Percentiles rank a stretch among this genome's conserved stretches.
Evolutionary conservation across 108 stramenopile genomes (phyloP).

Genomic region (Cylindrotheca fusiformis): DNA sequence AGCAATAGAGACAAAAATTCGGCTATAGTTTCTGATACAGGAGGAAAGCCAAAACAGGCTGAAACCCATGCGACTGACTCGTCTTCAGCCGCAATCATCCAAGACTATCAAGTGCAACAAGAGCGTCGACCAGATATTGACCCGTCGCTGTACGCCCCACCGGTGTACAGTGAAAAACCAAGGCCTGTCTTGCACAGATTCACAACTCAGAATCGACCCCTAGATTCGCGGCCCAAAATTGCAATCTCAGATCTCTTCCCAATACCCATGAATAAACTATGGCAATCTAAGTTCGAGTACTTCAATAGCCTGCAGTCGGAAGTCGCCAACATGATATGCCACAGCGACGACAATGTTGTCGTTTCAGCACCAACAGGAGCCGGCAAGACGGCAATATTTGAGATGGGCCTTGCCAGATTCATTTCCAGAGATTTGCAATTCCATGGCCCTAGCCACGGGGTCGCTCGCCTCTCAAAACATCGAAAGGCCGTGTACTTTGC

Average conservation of each 20-base stretch:
- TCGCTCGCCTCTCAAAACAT: constrained; percentile 35
- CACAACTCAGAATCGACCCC: constrained; percentile 47
- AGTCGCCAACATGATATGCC: constrained; percentile 43
- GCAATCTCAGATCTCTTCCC: constrained; percentile 50
- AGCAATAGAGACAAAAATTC: no score
- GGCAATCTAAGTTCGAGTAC: constrained; percentile 49
- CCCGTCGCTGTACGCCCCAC: constrained; percentile 30
- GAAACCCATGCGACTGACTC: no score
- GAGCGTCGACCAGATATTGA: constrained; percentile 30
- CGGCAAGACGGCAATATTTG: constrained; percentile 94
- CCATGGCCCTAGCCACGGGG: not conserved
- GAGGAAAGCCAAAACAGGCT: no score
- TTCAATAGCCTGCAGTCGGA: constrained; percentile 87
- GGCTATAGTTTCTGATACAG: no score
- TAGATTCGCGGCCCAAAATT: constrained; percentile 28
- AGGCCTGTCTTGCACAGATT: constrained; percentile 53
- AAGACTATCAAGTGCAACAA: not conserved
- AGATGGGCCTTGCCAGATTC: constrained; percentile 92
- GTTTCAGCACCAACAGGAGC: constrained; percentile 98
- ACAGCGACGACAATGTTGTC: constrained; percentile 88
- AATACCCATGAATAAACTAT: constrained; percentile 50
- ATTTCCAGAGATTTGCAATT: constrained; percentile 37
- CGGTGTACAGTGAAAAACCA: not conserved
- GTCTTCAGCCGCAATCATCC: not conserved
- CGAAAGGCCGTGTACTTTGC: constrained; percentile 90